Evolutionary conservation across 164 flowering plant species (phyloP), one percentile per base, ranked within the genome.

Genomic region (Euptelea pleiosperma): DNA sequence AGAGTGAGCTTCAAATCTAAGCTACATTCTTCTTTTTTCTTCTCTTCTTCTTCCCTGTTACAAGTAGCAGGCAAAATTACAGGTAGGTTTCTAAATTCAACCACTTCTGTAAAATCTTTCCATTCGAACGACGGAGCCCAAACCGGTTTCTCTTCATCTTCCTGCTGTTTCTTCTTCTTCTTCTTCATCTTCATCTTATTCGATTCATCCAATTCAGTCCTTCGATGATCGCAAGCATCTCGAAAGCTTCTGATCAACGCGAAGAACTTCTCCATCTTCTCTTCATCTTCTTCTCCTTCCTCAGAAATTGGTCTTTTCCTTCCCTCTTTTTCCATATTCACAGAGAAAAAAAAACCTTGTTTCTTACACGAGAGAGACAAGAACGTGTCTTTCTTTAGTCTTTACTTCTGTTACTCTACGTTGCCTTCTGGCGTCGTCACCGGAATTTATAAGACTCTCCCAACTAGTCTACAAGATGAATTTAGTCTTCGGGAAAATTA

Each of bases 241-340:
- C 56, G 58, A 21, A 51, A 75, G 16, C 44, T 64, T 45, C 69
- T 57, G 0, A 78, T 60, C 65, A 78, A 40, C 21, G 57, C 67
- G 39, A 63, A 78, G 50, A 78, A 78, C 67, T 56, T 52, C 63
- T 78, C 82, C 53, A 75, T 60, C 67, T 75, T 70, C 73, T 58
- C 35, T 3, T 78, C 77, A n/a, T 66, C 74, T 16, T 66, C 25
- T 72, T 58, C 35, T 3, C 75, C 77, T 19, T 66, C 74, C 15
- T 66, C 25, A n/a, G 22, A n/a, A n/a, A 30, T 28, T 7, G 22
- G 22, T 12, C 26, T 18, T 22, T 31, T 36, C 53, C 10, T 18
- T 26, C 12, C 12, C 18, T 25, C 16, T 19, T 19, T 10, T 10
- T 57, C 61, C 36, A 28, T 30, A 0, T 49, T 26, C 22, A 29